phyloP scores from a whole-genome alignment of 1,139 yeast genomes.

The Kodamaea alishanica region DNA sequence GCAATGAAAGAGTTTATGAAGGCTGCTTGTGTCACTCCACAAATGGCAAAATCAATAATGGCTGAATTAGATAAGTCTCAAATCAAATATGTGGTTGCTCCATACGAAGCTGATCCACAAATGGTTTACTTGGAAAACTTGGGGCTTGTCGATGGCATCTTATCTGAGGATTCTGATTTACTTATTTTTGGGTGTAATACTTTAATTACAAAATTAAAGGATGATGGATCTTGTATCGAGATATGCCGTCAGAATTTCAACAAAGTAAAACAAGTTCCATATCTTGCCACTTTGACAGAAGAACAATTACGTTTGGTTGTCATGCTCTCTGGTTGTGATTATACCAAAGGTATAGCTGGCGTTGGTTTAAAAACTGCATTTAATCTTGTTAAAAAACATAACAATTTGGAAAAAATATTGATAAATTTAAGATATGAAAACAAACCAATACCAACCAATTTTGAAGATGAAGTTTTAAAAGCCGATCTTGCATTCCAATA shows the following conservation, averaged over 20 bases:
- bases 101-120: constrained; percentile 98
- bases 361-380: constrained; percentile 82
- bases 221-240: constrained; percentile 71
- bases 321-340: constrained; percentile 92
- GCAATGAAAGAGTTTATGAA: constrained; percentile 74
- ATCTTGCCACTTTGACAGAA: constrained; percentile 42
- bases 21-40: constrained; percentile 84
- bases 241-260: constrained; percentile 54
- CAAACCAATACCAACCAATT: constrained; percentile 55
- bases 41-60: constrained; percentile 85
- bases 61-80: constrained; percentile 58
- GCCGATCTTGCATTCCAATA: constrained; percentile 82
- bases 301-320: constrained; percentile 75
- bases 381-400: constrained; percentile 50
- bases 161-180: constrained; percentile 93
- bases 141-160: constrained; percentile 77
- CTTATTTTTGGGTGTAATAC: constrained; percentile 79
- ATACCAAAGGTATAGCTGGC: constrained; percentile 79
- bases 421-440: constrained; percentile 61
- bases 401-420: constrained; percentile 52
- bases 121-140: constrained; percentile 81
- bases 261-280: constrained; percentile 44
- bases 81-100: constrained; percentile 84
- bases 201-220: constrained; percentile 78
- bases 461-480: constrained; percentile 54